Evolutionary conservation across 805 yeast species (phyloP).

Genomic region (Suhomyces sp.): DNA sequence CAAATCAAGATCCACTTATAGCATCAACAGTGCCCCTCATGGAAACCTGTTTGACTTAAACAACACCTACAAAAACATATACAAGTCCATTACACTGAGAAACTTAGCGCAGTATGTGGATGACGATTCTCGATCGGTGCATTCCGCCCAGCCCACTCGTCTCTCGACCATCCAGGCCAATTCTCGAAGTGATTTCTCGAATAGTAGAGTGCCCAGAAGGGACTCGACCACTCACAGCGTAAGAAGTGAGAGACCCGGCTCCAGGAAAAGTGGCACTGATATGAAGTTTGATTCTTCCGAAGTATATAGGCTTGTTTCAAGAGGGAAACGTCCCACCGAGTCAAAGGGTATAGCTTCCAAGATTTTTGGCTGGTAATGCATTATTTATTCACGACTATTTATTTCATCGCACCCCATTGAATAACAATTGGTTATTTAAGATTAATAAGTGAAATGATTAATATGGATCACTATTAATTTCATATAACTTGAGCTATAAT

Average conservation of each 20-base stretch:
- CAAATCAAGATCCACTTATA: conserved; percentile 24
- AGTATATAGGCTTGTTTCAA: conserved; percentile 17
- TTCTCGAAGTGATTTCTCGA: not conserved
- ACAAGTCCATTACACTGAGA: conserved; percentile 36
- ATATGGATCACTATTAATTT: not conserved
- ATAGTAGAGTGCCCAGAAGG: not conserved
- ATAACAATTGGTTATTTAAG: not conserved
- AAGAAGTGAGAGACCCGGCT: not conserved
- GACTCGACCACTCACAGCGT: not conserved
- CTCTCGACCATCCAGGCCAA: not conserved
- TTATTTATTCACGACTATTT: not conserved
- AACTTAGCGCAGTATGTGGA: conserved; percentile 21
- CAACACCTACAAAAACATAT: conserved; percentile 33
- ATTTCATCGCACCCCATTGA: not conserved
- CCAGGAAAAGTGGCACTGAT: conserved; percentile 1
- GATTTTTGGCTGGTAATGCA: conserved; percentile 39
- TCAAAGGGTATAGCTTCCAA: conserved; percentile 22
- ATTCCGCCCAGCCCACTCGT: conserved; percentile 15
- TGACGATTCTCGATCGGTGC: conserved; percentile 12
- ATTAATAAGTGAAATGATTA: not conserved
- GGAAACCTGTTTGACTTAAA: conserved; percentile 19
- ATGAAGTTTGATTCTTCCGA: conserved; percentile 16
- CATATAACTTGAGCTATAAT: not conserved
- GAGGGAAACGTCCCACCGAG: conserved; percentile 7
- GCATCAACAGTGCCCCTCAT: conserved; percentile 16